Percentiles rank a stretch among this genome's conserved stretches.
phyloP scores from a whole-genome alignment of 331 rosid species.

The Pyrus hybrid region DNA sequence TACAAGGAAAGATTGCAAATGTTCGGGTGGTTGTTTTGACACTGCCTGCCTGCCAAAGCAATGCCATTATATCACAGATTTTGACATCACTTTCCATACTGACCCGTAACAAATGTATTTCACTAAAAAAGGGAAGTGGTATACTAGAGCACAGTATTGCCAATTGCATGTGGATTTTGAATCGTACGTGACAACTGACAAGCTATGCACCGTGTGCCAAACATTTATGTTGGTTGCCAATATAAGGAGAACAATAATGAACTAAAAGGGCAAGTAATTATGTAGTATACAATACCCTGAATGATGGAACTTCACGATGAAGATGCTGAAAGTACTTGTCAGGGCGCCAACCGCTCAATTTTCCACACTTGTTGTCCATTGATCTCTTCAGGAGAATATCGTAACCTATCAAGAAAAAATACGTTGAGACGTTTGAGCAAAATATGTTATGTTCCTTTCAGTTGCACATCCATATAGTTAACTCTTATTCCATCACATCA shows the following conservation, averaged over 20 bases:
- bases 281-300: background rate
- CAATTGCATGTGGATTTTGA: background rate
- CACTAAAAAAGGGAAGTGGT: background rate
- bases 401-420: conserved; percentile 55
- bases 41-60: background rate
- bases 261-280: background rate
- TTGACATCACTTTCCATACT: background rate
- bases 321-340: conserved; percentile 27
- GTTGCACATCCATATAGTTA: too few species aligned
- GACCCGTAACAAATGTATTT: background rate
- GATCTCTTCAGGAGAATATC: conserved; percentile 51
- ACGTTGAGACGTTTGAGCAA: background rate
- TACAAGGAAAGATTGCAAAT: background rate
- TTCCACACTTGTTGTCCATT: conserved; percentile 66
- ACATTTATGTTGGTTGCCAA: background rate
- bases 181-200: background rate
- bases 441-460: background rate
- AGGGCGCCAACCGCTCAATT: conserved; percentile 88
- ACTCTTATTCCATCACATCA: too few species aligned
- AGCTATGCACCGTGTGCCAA: background rate
- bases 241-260: background rate
- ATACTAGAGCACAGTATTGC: background rate
- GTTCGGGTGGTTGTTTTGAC: background rate
- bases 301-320: conserved; percentile 2
- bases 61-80: background rate